A percentile compares a stretch with the other conserved stretches of the same genome.
Evolutionary conservation across 1,139 yeast genomes (phyloP).

Genomic region (Pichia sp.): DNA sequence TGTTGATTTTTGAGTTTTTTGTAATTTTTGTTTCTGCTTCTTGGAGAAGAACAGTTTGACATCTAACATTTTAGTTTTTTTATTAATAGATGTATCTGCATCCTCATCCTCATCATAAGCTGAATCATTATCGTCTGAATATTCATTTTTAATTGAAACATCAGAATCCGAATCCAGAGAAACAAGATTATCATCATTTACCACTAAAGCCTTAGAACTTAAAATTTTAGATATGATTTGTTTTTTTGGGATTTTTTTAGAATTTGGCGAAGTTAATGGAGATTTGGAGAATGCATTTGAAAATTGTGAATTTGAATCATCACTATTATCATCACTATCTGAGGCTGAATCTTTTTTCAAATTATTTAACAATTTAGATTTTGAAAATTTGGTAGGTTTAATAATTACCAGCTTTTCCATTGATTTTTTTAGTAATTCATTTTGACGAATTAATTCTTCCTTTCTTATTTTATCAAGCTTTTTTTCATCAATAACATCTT

Average conservation of each 20-base stretch:
- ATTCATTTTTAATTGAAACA: background rate
- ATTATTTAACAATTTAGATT: constrained; percentile 19
- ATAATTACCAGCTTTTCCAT: constrained; percentile 15
- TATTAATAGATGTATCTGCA: background rate
- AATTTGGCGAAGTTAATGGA: constrained; percentile 1
- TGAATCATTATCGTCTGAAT: constrained; percentile 1
- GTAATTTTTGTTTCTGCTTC: constrained; percentile 2
- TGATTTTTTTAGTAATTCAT: constrained; percentile 22
- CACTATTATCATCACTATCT: constrained; percentile 15
- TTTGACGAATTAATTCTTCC: constrained; percentile 20
- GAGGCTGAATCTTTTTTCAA: constrained; percentile 20
- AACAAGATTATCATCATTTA: background rate
- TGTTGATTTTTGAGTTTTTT: constrained; percentile 4
- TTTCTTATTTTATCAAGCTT: constrained; percentile 11
- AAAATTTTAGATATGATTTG: background rate
- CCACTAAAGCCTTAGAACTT: background rate
- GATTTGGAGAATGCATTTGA: background rate
- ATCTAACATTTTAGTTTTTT: constrained; percentile 10
- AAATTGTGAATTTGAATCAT: constrained; percentile 1
- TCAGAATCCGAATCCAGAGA: constrained; percentile 7
- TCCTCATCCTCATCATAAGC: constrained; percentile 1
- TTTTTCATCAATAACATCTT: constrained; percentile 5
- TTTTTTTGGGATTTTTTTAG: too few relatives aligned
- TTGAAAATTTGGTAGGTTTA: constrained; percentile 20
- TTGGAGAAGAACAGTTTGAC: constrained; percentile 9